Conservation (phyloP, 768 basidiomycete species). For the Tulasnella sp. region DNA sequence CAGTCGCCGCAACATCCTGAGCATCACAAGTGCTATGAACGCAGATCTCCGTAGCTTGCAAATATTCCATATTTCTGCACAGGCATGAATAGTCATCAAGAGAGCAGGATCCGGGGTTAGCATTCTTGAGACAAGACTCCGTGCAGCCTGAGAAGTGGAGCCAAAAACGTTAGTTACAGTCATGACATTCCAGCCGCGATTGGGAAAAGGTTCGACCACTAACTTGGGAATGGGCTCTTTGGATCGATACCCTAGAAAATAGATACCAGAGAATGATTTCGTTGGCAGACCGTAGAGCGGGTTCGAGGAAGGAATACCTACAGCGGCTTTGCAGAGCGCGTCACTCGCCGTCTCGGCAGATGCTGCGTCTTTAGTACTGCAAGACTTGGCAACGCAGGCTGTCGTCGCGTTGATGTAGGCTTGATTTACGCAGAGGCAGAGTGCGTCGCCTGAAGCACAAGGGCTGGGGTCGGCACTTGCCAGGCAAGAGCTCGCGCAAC, state of each 20-base stretch:
- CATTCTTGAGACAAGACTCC: slow-evolving; percentile 4
- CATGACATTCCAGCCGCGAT: background rate
- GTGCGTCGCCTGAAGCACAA: background rate
- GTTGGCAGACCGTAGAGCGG: background rate
- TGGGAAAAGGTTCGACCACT: background rate
- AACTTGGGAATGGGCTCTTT: background rate
- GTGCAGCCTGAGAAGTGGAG: slow-evolving; percentile 11
- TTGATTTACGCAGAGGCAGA: background rate
- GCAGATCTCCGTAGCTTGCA: background rate
- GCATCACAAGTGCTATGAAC: background rate
- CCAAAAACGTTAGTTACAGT: background rate
- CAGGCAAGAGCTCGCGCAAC: background rate
- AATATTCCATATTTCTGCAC: background rate
- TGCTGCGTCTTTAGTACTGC: background rate
- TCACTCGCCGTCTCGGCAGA: background rate
- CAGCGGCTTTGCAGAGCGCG: background rate
- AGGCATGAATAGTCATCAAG: slow-evolving; percentile 3
- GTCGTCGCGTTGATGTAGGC: background rate
- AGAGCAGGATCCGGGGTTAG: slow-evolving; percentile 43
- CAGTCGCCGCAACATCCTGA: background rate
- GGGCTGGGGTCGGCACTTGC: background rate
- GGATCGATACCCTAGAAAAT: background rate
- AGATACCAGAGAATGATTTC: background rate
- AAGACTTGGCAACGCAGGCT: background rate
- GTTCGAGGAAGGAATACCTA: background rate